Base-by-base conservation (phyloP, 768 basidiomycete species). In the Rubroboletus pulcherrimus region DNA sequence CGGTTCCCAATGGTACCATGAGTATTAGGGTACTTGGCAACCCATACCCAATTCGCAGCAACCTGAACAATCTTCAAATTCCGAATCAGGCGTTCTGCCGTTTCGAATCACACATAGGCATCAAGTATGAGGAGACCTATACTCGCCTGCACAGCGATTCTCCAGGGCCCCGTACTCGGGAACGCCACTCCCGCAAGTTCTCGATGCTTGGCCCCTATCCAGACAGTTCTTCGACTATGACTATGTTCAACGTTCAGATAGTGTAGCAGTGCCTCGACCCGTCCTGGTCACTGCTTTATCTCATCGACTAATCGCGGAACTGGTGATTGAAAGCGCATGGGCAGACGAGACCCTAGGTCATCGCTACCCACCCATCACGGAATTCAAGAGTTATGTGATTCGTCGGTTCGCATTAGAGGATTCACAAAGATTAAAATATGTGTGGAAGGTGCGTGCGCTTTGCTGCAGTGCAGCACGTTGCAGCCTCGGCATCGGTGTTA, bases 111-210 rank as follows among this genome's bases (percentile, higher is more conserved):
- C 6, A 21, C 31, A 2, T 30, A 33, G 31, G 39, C 5, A 14
- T 17, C 1, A 15, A 51, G 7, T 34, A 30, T n/a, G 0, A 37
- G 48, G 48, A 44, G 4, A 35, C n/a, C 0, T 52, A 14, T 53
- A 53, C 63, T 62, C 26, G 48, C 53, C 63, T 65, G 12, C 26
- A 30, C 19, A 48, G 11, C 17, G 21, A 33, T 39, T 19, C 39
- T 33, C 3, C 17, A 7, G 2, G 24, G 4, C 7, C 17, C 39
- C 11, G 19, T 43, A 38, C 38, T 54, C 17, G 37, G 7, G 7
- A 37, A 50, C 42, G 49, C 60, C 49, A 58, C 64, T 55, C 42
- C 30, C 0, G 10, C 42, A 40, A 40, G 47, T 35, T 17, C 29
- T 42, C 14, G 42, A 21, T 5, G 29, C 17, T 26, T 54, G 12